A percentile compares a stretch with the other conserved stretches of the same genome.
Conservation (phyloP, 805 yeast genomes). For the Hanseniaspora guilliermondii region DNA sequence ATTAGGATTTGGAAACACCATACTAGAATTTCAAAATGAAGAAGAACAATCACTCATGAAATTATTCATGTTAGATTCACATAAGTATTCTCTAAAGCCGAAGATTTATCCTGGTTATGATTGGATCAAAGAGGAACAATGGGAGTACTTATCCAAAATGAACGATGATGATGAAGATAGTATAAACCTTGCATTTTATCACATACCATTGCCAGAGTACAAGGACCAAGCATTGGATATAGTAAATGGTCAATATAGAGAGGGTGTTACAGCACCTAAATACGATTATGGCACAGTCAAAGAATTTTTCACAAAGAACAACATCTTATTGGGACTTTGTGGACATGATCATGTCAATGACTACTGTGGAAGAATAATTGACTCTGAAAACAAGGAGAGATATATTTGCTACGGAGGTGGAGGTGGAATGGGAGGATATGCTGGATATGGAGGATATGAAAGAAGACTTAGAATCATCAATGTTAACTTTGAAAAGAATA, state of each 20-base stretch:
- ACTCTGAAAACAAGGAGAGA: slow-evolving; percentile 26
- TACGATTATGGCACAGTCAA: slow-evolving; percentile 31
- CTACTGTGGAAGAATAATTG: slow-evolving; percentile 55
- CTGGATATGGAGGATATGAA: slow-evolving; percentile 79
- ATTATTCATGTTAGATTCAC: slow-evolving; percentile 74
- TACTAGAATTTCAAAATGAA: slow-evolving; percentile 38
- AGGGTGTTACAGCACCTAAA: slow-evolving; percentile 67
- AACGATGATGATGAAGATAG: slow-evolving; percentile 27
- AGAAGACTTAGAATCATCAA: slow-evolving; percentile 68
- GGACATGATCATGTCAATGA: slow-evolving; percentile 98
- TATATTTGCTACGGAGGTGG: slow-evolving; percentile 96
- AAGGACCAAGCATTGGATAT: background rate
- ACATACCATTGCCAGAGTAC: slow-evolving; percentile 85
- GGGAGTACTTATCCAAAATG: slow-evolving; percentile 39
- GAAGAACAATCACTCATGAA: slow-evolving; percentile 37
- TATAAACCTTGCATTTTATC: slow-evolving; percentile 81
- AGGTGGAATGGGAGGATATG: slow-evolving; percentile 91
- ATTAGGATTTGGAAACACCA: slow-evolving; percentile 77
- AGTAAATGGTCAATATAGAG: slow-evolving; percentile 53
- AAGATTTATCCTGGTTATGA: slow-evolving; percentile 70
- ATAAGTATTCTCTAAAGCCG: slow-evolving; percentile 57
- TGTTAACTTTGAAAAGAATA: slow-evolving; percentile 31
- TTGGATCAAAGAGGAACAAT: slow-evolving; percentile 63
- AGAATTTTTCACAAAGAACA: slow-evolving; percentile 33
- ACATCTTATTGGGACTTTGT: slow-evolving; percentile 56